A percentile compares a stretch with the other conserved stretches of the same genome.
Conservation (phyloP, 768 basidiomycete species). For the Lactifluus subvellereus region DNA sequence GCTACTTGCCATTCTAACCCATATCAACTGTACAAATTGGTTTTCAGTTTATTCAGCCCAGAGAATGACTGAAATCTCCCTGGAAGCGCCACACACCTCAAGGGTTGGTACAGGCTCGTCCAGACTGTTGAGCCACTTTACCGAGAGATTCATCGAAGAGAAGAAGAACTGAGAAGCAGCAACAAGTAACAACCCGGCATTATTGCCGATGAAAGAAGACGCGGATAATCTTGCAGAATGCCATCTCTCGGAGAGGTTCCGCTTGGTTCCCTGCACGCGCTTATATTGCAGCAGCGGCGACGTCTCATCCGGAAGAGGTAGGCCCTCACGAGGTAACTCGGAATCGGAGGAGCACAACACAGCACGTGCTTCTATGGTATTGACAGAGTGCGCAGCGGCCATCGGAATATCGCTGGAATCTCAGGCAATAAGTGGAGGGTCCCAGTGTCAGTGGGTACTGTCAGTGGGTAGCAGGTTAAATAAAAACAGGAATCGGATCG, state of each 20-base stretch:
- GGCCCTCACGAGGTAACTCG: no score
- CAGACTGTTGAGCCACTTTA: constrained; percentile 54
- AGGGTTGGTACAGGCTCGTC: constrained; percentile 54
- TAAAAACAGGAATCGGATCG: neutral
- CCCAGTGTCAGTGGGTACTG: no score
- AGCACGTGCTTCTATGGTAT: constrained; percentile 24
- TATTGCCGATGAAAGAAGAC: constrained; percentile 29
- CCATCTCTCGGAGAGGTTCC: neutral
- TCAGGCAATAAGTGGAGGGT: no score
- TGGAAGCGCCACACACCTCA: constrained; percentile 37
- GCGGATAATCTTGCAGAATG: neutral
- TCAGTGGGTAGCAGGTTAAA: no score
- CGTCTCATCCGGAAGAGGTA: neutral
- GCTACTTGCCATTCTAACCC: constrained; percentile 50
- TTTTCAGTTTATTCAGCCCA: neutral
- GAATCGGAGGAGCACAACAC: neutral
- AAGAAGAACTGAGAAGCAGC: constrained; percentile 53
- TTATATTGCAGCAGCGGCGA: neutral
- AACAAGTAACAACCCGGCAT: constrained; percentile 57
- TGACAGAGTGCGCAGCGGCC: constrained; percentile 26
- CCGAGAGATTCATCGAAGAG: constrained; percentile 53
- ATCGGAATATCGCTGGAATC: neutral
- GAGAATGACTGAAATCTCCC: neutral
- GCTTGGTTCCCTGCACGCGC: no score
- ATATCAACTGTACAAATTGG: constrained; percentile 38